Conservation (phyloP, 2,329 filamentous ascomycete species). For the Pseudogymnoascus sp. region DNA sequence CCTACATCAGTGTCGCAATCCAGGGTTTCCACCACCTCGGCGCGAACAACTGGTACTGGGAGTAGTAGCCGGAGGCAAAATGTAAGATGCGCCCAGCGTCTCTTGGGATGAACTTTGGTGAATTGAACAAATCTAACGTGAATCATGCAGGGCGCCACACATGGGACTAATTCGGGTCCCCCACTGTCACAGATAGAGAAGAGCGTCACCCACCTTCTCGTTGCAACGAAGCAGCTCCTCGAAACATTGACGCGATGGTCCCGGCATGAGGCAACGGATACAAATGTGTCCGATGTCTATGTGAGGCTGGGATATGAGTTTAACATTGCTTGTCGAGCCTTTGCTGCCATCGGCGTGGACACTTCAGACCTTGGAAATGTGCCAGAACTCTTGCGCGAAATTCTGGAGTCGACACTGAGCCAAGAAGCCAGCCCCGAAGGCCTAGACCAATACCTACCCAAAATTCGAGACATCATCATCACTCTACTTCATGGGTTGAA, state of each 20-base stretch:
- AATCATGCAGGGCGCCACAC: background rate
- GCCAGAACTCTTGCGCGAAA: conserved; percentile 80
- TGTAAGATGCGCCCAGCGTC: conserved; percentile 42
- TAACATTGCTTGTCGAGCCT: conserved; percentile 96
- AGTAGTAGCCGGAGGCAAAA: conserved; percentile 48
- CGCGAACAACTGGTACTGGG: conserved; percentile 48
- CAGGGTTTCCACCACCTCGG: conserved; percentile 61
- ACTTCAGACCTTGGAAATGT: conserved; percentile 92
- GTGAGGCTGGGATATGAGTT: conserved; percentile 97
- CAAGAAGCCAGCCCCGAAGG: conserved; percentile 93
- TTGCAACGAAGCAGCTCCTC: conserved; percentile 94
- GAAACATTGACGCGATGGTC: conserved; percentile 99
- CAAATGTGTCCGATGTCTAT: conserved; percentile 95
- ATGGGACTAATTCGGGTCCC: conserved; percentile 20
- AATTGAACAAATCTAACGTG: background rate
- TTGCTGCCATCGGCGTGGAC: conserved; percentile 94
- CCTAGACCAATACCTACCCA: conserved; percentile 85
- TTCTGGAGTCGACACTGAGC: conserved; percentile 91
- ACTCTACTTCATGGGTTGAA: conserved; percentile 93
- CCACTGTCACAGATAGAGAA: conserved; percentile 91
- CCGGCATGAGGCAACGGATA: conserved; percentile 81
- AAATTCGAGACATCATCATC: conserved; percentile 97
- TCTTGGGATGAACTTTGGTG: background rate
- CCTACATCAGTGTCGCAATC: conserved; percentile 48
- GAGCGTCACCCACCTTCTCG: conserved; percentile 93